Base-by-base conservation (phyloP, 108 stramenopile species). In the Poteriospumella lacustris region DNA sequence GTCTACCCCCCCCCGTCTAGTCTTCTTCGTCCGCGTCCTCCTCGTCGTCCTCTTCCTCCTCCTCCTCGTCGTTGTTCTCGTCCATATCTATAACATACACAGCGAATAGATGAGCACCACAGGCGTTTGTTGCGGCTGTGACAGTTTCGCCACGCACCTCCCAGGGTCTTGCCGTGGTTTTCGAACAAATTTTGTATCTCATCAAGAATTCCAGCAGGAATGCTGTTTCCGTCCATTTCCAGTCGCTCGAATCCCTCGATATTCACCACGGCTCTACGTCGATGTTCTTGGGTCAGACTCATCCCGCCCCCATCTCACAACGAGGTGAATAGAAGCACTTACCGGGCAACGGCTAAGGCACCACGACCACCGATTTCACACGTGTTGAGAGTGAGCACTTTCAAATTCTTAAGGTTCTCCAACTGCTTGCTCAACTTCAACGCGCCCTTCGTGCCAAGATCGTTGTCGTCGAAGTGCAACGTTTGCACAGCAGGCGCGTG, bases 41-140 rank as follows among this genome's bases (percentile, higher is more conserved):
- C 5, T 29, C 41, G 12, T 73, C 70, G 3, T 73, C 70, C 26
- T 29, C 29, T 15, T 73, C 70, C 9, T 73, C 47, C 9, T 73
- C 70, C 31, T 34, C 70, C 26, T 73, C 70, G 9, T 73, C 70
- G 42, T 73, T 34, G 42, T 73, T 73, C 15, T 73, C 70, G 26
- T 73, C 70, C 70, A 73, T 9, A 42, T 56, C 70, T 73, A 56
- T 9, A 52, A 44, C 26, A 36, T 19, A 68, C 24, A 68, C 12
- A 15, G 24, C 24, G 52, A 56, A 19, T 56, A 56, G 15, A 19
- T 19, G 15, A 56, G 15, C 24, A 56, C 24, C 15, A 56, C 24
- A 56, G 19, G 15, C 15, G 15, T 56, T 19, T 56, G 15, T 56
- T 15, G 24, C 15, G 19, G 19, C 15, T 56, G 64, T 39, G 24